Evolutionary conservation across 371 early-diverging fungal genomes (phyloP).

Genomic region (Coemansia sp.): DNA sequence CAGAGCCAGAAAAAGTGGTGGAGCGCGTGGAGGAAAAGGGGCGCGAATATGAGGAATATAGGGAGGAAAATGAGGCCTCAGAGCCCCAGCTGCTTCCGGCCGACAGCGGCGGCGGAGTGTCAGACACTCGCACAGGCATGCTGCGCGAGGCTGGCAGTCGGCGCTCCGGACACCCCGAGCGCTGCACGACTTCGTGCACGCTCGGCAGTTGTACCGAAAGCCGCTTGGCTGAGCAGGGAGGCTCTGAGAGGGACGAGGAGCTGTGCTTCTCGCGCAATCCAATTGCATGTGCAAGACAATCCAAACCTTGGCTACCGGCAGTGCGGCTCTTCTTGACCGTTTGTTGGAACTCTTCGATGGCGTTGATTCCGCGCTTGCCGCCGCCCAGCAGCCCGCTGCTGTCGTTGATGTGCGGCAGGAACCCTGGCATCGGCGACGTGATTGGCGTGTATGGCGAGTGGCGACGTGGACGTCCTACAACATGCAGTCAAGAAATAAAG

Average conservation of each 20-base stretch:
- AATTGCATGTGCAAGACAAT: slow-evolving; percentile 52
- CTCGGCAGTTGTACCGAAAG: slow-evolving; percentile 7
- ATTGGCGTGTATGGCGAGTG: slow-evolving; percentile 40
- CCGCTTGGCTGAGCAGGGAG: slow-evolving; percentile 2
- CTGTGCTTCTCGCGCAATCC: slow-evolving; percentile 44
- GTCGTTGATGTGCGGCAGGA: slow-evolving; percentile 34
- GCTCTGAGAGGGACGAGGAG: slow-evolving; percentile 17
- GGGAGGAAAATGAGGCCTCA: slow-evolving; percentile 22
- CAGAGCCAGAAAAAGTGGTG: slow-evolving; percentile 19
- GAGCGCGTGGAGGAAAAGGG: slow-evolving; percentile 44
- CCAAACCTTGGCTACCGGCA: slow-evolving; percentile 50
- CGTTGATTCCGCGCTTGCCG: slow-evolving; percentile 45
- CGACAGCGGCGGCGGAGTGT: slow-evolving; percentile 36
- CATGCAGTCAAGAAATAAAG: neutral
- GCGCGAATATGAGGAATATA: slow-evolving; percentile 28
- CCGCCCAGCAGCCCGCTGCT: neutral
- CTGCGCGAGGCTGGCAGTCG: slow-evolving; percentile 12
- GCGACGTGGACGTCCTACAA: slow-evolving; percentile 28
- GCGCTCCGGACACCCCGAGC: slow-evolving; percentile 1
- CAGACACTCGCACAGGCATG: slow-evolving; percentile 7
- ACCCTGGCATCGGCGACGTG: slow-evolving; percentile 36
- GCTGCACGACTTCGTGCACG: slow-evolving; percentile 10
- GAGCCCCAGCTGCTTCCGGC: slow-evolving; percentile 38
- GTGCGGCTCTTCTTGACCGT: slow-evolving; percentile 47
- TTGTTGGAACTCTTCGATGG: slow-evolving; percentile 48